Percentiles rank a stretch among this genome's conserved stretches.
Evolutionary conservation across 331 rosid genomes (phyloP).

Genomic region (Malus hybrid): DNA sequence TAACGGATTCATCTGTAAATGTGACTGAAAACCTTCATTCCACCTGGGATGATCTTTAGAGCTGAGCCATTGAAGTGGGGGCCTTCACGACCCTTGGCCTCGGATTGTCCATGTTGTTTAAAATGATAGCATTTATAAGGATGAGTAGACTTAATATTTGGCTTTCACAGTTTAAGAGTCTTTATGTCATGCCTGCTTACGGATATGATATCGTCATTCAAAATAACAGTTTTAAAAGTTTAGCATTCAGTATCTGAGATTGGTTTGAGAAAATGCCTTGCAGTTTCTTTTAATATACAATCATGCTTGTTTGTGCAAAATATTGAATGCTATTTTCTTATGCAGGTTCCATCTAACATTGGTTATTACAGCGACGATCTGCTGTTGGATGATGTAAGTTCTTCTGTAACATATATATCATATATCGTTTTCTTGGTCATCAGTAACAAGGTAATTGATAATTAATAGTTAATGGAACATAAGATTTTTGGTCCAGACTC

Average conservation of each 20-base stretch:
- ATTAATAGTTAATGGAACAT: background rate
- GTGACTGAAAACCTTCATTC: background rate
- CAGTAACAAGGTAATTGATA: background rate
- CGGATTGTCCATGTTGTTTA: background rate
- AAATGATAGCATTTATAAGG: background rate
- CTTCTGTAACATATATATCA: background rate
- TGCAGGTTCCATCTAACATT: conserved; percentile 75
- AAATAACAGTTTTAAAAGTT: background rate
- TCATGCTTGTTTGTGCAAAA: background rate
- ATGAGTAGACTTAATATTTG: background rate
- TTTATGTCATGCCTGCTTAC: background rate
- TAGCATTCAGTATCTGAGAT: background rate
- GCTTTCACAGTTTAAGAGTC: background rate
- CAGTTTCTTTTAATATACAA: too few relatives aligned
- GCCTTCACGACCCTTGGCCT: background rate
- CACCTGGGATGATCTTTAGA: background rate
- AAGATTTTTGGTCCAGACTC: too few relatives aligned
- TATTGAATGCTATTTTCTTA: conserved; percentile 15
- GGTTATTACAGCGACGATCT: conserved; percentile 79
- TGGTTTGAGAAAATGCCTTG: background rate
- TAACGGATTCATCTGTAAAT: background rate
- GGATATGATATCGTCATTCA: background rate
- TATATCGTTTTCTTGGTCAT: background rate
- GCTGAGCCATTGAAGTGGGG: background rate
- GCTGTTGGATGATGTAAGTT: conserved; percentile 99